Evolutionary conservation across 2,329 filamentous ascomycete species (phyloP).

Genomic region (Ceratocystis alfenasii): DNA sequence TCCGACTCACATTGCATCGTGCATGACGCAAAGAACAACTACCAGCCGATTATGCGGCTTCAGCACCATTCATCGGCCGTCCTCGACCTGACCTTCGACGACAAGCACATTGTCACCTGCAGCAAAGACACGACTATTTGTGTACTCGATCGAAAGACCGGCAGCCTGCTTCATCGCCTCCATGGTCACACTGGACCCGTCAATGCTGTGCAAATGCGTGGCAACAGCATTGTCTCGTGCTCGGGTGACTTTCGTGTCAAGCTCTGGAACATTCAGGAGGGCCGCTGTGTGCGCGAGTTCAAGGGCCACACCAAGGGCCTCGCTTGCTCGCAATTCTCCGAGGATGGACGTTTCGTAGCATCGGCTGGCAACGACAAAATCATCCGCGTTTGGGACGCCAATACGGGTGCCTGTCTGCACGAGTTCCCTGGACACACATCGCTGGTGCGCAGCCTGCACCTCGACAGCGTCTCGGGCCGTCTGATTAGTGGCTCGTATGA

Average conservation of each 20-base stretch:
- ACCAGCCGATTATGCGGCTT: slow-evolving; percentile 67
- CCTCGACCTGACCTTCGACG: slow-evolving; percentile 85
- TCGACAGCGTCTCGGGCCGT: slow-evolving; percentile 75
- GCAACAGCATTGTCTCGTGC: slow-evolving; percentile 84
- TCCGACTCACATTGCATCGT: slow-evolving; percentile 87
- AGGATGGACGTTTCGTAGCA: slow-evolving; percentile 85
- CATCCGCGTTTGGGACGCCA: slow-evolving; percentile 92
- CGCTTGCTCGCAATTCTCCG: slow-evolving; percentile 89
- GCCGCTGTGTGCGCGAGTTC: slow-evolving; percentile 82
- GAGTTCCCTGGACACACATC: slow-evolving; percentile 73
- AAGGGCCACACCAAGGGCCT: slow-evolving; percentile 81
- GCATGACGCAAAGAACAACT: slow-evolving; percentile 70
- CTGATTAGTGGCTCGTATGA: slow-evolving; percentile 91
- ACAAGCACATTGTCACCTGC: slow-evolving; percentile 87
- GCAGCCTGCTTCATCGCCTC: slow-evolving; percentile 63
- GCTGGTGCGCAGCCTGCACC: slow-evolving; percentile 78
- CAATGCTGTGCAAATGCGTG: slow-evolving; percentile 89
- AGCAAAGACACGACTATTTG: slow-evolving; percentile 92
- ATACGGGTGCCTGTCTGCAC: slow-evolving; percentile 71
- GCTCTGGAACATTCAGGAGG: slow-evolving; percentile 87
- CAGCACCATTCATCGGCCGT: slow-evolving; percentile 74
- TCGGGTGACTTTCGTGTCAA: slow-evolving; percentile 88
- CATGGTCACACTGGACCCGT: slow-evolving; percentile 82
- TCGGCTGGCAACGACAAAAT: slow-evolving; percentile 91
- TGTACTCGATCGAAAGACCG: slow-evolving; percentile 80